Evolutionary conservation across 177 flowering plant species (phyloP).

Genomic region (Telopea speciosissima): DNA sequence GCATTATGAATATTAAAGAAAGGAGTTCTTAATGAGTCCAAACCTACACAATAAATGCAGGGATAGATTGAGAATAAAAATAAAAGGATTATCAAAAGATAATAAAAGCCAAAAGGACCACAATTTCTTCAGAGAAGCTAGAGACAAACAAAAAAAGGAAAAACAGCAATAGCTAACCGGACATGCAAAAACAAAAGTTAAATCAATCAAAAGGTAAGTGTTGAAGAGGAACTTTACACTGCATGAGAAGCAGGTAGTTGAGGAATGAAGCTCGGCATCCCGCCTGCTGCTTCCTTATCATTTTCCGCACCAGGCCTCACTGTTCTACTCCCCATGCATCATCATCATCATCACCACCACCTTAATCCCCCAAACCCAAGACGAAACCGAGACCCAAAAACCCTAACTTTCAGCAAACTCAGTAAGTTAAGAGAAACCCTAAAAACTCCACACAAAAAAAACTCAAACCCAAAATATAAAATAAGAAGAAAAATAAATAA

Average conservation of each 20-base stretch:
- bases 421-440: not conserved
- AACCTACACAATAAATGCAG: not conserved
- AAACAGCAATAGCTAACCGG: not conserved
- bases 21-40: not conserved
- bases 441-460: not conserved
- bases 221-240: conserved; percentile 26
- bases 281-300: conserved; percentile 33
- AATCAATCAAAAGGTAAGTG: not conserved
- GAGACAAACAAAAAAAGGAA: not conserved
- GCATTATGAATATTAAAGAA: not conserved
- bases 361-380: conserved; percentile 6
- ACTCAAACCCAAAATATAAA: too few relatives aligned
- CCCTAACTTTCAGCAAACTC: conserved; percentile 6
- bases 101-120: not conserved
- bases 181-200: too few relatives aligned
- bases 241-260: conserved; percentile 27
- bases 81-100: not conserved
- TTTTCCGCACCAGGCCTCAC: conserved; percentile 35
- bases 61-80: not conserved
- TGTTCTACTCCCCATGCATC: conserved; percentile 47
- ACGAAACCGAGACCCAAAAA: conserved; percentile 1
- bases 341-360: conserved; percentile 23
- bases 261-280: conserved; percentile 71
- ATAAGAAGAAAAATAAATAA: not conserved
- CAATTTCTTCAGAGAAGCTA: too few relatives aligned